Evolutionary conservation across 352 stramenopile species (phyloP).

Genomic region (Phytopythium aichiense): DNA sequence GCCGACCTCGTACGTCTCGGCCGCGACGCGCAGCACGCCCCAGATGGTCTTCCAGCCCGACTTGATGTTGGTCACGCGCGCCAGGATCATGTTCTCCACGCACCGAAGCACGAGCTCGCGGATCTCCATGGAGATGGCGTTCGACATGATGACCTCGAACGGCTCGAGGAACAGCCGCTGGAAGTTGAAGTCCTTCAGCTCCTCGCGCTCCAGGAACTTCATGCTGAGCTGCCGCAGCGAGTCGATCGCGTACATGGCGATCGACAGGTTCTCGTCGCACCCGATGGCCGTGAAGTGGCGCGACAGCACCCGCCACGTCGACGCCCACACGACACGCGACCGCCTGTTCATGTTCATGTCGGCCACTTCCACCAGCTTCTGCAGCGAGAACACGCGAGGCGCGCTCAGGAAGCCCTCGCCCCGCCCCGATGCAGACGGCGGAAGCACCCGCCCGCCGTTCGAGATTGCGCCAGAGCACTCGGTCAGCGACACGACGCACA

Average conservation of each 20-base stretch:
- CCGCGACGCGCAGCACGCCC: slow-evolving; percentile 87
- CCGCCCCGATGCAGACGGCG: slow-evolving; percentile 19
- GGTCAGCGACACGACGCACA: slow-evolving; percentile 90
- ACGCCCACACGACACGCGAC: slow-evolving; percentile 95
- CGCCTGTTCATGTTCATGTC: slow-evolving; percentile 99
- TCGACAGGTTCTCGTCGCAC: slow-evolving; percentile 94
- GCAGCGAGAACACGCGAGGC: slow-evolving; percentile 97
- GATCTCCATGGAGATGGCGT: slow-evolving; percentile 76
- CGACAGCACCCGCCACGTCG: slow-evolving; percentile 96
- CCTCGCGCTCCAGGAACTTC: slow-evolving; percentile 99
- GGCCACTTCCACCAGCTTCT: slow-evolving; percentile 99
- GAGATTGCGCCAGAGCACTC: slow-evolving; percentile 75
- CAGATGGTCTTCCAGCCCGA: slow-evolving; percentile 95
- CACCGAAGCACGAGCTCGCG: slow-evolving; percentile 90
- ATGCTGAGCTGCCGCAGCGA: slow-evolving; percentile 99
- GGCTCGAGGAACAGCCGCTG: slow-evolving; percentile 97
- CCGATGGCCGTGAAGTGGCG: slow-evolving; percentile 97
- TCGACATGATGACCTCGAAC: slow-evolving; percentile 94
- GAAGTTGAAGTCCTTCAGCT: slow-evolving; percentile 99
- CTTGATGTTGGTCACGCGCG: slow-evolving; percentile 81
- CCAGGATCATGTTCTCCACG: slow-evolving; percentile 91
- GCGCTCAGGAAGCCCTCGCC: slow-evolving; percentile 36
- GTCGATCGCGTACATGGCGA: slow-evolving; percentile 99
- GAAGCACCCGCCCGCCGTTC: slow-evolving; percentile 23
- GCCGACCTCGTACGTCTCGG: slow-evolving; percentile 70